Evolutionary conservation across 148 eudicot species (phyloP).

Genomic region (Heliamphora exappendiculata): DNA sequence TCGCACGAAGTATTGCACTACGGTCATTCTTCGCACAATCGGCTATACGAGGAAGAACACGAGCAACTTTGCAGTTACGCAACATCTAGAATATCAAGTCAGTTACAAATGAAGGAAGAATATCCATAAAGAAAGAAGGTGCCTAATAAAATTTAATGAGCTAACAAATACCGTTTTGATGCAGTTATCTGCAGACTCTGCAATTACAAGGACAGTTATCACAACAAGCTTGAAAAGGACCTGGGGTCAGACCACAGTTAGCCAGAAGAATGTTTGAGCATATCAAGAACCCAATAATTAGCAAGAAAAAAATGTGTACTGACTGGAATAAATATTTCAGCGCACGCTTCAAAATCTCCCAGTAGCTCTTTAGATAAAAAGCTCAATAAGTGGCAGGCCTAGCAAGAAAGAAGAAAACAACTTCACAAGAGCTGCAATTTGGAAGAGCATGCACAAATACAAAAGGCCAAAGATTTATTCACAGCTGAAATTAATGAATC

Average conservation of each 20-base stretch:
- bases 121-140: not conserved
- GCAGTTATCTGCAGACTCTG: slow-evolving; percentile 99
- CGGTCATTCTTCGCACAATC: slow-evolving; percentile 92
- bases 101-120: slow-evolving; percentile 8
- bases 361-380: slow-evolving; percentile 93
- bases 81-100: slow-evolving; percentile 56
- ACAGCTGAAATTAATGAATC: not conserved
- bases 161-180: slow-evolving; percentile 74
- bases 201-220: slow-evolving; percentile 96
- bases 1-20: slow-evolving; percentile 80
- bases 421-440: not conserved
- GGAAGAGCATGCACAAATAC: not conserved
- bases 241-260: slow-evolving; percentile 38
- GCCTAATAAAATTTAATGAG: not conserved
- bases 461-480: not conserved
- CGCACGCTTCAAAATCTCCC: slow-evolving; percentile 97
- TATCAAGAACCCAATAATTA: slow-evolving; percentile 8
- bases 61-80: slow-evolving; percentile 96
- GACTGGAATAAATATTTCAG: slow-evolving; percentile 92
- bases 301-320: slow-evolving; percentile 13
- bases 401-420: slow-evolving; percentile 7
- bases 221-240: slow-evolving; percentile 97
- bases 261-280: slow-evolving; percentile 24
- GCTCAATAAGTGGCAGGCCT: slow-evolving; percentile 86
- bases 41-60: slow-evolving; percentile 84